phyloP scores from a whole-genome alignment of 2,329 filamentous ascomycete species.

The Coniella lustricola region DNA sequence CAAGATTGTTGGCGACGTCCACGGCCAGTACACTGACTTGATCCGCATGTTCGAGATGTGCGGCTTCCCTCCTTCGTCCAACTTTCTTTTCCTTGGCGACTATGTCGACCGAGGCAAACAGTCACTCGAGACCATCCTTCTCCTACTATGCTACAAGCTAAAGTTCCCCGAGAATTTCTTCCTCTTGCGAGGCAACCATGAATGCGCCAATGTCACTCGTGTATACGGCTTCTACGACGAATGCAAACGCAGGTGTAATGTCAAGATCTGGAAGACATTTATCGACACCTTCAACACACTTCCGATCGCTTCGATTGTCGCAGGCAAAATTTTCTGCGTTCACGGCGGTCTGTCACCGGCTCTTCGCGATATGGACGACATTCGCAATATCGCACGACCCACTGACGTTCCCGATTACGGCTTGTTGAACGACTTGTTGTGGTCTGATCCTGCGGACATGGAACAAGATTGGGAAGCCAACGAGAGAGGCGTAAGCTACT shows the following conservation, averaged over 20 bases:
- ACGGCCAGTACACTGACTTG: conserved; percentile 92
- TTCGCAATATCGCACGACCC: conserved; percentile 87
- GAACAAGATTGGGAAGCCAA: conserved; percentile 97
- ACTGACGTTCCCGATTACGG: conserved; percentile 98
- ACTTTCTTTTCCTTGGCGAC: conserved; percentile 91
- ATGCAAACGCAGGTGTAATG: conserved; percentile 91
- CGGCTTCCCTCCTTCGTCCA: conserved; percentile 84
- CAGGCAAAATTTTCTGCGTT: conserved; percentile 95
- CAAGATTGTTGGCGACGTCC: conserved; percentile 95
- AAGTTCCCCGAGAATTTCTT: conserved; percentile 98
- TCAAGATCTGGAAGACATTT: conserved; percentile 98
- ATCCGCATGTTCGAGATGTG: conserved; percentile 99
- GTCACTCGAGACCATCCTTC: conserved; percentile 86
- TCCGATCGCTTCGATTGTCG: conserved; percentile 93
- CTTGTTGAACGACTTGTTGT: conserved; percentile 86
- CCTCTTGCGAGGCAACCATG: conserved; percentile 86
- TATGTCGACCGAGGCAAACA: conserved; percentile 97
- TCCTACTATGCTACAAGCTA: conserved; percentile 92
- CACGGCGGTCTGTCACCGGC: conserved; percentile 91
- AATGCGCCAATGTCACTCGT: conserved; percentile 91
- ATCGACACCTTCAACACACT: conserved; percentile 94
- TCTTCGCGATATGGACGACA: conserved; percentile 95
- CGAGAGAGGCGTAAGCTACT: conserved; percentile 94
- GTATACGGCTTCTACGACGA: conserved; percentile 98
- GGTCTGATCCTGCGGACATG: conserved; percentile 98